phyloP scores from a whole-genome alignment of 768 basidiomycete genomes.

The Lentinula sp. region DNA sequence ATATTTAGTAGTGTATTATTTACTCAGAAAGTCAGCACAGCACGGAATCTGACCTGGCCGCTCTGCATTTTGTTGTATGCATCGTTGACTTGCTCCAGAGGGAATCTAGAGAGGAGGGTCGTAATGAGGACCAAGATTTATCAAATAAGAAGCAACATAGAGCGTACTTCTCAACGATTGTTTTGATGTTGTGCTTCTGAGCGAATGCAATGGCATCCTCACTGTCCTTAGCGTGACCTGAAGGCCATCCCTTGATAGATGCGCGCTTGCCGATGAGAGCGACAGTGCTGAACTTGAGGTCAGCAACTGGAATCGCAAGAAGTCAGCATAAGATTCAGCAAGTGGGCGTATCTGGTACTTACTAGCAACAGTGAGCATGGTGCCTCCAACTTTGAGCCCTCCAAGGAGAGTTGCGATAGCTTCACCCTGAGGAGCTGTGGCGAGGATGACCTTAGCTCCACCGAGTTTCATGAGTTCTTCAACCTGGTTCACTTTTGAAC shows the following conservation, averaged over 20 bases:
- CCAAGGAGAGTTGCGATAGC: neutral
- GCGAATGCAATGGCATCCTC: slow-evolving; percentile 1
- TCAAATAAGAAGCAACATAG: neutral
- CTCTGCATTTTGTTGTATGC: neutral
- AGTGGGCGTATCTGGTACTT: neutral
- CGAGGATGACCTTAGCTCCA: slow-evolving; percentile 1
- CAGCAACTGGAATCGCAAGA: neutral
- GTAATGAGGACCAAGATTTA: neutral
- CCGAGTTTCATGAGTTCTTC: slow-evolving; percentile 4
- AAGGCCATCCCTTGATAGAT: neutral
- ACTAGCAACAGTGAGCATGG: slow-evolving; percentile 1
- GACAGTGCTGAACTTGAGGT: slow-evolving; percentile 1
- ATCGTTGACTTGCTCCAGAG: neutral
- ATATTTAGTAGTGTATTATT: neutral
- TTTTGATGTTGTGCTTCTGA: neutral
- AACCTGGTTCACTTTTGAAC: slow-evolving; percentile 1
- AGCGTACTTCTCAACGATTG: neutral
- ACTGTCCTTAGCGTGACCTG: slow-evolving; percentile 1
- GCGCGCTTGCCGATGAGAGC: neutral
- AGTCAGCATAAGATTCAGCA: neutral
- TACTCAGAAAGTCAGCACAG: neutral
- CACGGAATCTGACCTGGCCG: neutral
- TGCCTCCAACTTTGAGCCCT: neutral
- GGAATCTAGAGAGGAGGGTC: neutral
- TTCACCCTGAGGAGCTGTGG: neutral